Evolutionary conservation across 768 basidiomycete genomes (phyloP).

Genomic region (Lepiota brunneoincarnata): DNA sequence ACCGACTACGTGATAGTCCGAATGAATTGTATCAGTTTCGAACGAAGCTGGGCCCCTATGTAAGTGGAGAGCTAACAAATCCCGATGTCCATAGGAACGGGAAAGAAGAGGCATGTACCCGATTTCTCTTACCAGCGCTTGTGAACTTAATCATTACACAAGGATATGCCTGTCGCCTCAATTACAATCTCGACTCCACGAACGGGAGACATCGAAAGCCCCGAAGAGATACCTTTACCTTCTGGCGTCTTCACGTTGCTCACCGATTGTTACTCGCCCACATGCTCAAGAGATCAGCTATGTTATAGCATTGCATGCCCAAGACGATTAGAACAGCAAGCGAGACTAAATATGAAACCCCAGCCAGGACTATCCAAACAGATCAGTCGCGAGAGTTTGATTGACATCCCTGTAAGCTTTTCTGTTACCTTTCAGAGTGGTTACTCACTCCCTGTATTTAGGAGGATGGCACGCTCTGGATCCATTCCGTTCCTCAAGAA

Average conservation of each 20-base stretch:
- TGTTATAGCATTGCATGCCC: constrained; percentile 99
- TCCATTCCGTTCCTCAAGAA: constrained; percentile 94
- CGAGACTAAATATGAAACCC: constrained; percentile 90
- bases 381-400: constrained; percentile 76
- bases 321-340: constrained; percentile 89
- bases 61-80: constrained; percentile 64
- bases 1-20: constrained; percentile 85
- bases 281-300: constrained; percentile 89
- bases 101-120: constrained; percentile 19
- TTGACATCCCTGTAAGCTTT: constrained; percentile 66
- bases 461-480: constrained; percentile 81
- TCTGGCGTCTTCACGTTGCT: constrained; percentile 94
- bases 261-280: constrained; percentile 97
- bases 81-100: constrained; percentile 17
- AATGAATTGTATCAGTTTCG: constrained; percentile 93
- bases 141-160: not conserved
- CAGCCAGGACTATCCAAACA: constrained; percentile 87
- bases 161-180: constrained; percentile 19
- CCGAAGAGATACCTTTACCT: constrained; percentile 74
- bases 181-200: constrained; percentile 21
- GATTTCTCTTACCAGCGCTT: not conserved
- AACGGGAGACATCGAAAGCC: constrained; percentile 35
- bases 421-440: not conserved
- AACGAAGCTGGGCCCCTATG: constrained; percentile 81
- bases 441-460: constrained; percentile 15